Evolutionary conservation across 2,329 filamentous ascomycete species (phyloP).

Genomic region (Penicillium sp.): DNA sequence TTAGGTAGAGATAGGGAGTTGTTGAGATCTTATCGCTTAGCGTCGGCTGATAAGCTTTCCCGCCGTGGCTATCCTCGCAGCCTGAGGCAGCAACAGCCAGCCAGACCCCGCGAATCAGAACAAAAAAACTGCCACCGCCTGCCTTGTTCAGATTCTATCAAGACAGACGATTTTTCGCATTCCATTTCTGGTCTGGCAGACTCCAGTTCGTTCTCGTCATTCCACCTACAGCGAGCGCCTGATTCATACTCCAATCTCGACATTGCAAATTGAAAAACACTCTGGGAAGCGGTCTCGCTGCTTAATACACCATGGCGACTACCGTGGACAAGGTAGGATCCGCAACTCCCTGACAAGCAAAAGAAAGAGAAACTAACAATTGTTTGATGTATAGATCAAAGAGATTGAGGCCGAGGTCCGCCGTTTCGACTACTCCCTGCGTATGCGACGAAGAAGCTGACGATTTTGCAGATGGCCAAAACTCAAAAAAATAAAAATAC

Average conservation of each 20-base stretch:
- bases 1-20: background rate
- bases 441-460: constrained; percentile 14
- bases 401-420: constrained; percentile 90
- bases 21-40: background rate
- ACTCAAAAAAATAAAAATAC: constrained; percentile 98
- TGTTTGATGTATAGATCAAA: constrained; percentile 66
- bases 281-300: background rate
- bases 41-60: background rate
- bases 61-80: background rate
- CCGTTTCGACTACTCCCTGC: constrained; percentile 18
- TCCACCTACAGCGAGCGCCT: background rate
- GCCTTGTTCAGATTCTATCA: background rate
- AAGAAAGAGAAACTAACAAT: background rate
- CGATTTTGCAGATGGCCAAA: constrained; percentile 69
- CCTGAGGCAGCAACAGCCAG: constrained; percentile 7
- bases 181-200: background rate
- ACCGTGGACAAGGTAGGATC: constrained; percentile 85
- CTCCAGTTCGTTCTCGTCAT: background rate
- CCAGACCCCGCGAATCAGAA: background rate
- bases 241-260: background rate
- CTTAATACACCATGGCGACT: constrained; percentile 70
- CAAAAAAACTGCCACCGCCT: constrained; percentile 6
- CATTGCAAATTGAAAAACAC: background rate
- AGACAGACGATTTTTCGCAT: background rate
- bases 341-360: background rate